Percentiles rank a stretch among this genome's conserved stretches.
phyloP scores from a whole-genome alignment of 2,329 filamentous ascomycete species.

The Lojkania enalia region DNA sequence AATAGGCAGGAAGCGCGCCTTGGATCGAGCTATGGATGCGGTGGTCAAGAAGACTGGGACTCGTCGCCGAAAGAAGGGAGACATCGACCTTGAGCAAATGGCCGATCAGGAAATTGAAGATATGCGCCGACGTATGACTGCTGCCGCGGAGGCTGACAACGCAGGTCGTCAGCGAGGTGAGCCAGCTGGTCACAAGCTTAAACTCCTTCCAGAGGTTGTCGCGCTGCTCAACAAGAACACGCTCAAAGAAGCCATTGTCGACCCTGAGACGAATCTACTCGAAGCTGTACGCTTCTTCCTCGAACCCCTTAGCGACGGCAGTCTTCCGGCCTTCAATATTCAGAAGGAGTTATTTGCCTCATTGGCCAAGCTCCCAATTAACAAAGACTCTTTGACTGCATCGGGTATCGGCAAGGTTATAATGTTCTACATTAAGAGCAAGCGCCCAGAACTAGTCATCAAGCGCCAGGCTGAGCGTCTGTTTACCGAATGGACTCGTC shows the following conservation, averaged over 20 bases:
- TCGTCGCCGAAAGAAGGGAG: slow-evolving; percentile 76
- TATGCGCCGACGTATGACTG: slow-evolving; percentile 87
- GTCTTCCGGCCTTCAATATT: slow-evolving; percentile 93
- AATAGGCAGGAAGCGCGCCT: slow-evolving; percentile 71
- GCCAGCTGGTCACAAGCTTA: slow-evolving; percentile 89
- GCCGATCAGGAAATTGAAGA: slow-evolving; percentile 88
- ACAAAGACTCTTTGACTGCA: slow-evolving; percentile 86
- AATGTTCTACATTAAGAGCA: slow-evolving; percentile 95
- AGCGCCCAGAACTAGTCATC: slow-evolving; percentile 82
- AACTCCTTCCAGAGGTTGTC: slow-evolving; percentile 88
- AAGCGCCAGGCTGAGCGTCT: slow-evolving; percentile 92
- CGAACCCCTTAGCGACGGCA: slow-evolving; percentile 91
- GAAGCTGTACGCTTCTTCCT: slow-evolving; percentile 97
- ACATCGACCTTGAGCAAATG: slow-evolving; percentile 87
- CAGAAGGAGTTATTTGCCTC: slow-evolving; percentile 91
- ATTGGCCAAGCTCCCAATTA: slow-evolving; percentile 78
- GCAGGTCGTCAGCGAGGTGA: slow-evolving; percentile 75
- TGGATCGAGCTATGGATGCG: slow-evolving; percentile 85
- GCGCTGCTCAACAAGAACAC: slow-evolving; percentile 87
- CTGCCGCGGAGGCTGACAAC: slow-evolving; percentile 85
- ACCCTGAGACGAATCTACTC: slow-evolving; percentile 92
- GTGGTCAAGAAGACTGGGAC: slow-evolving; percentile 82
- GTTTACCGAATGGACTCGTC: slow-evolving; percentile 93
- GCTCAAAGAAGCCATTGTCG: slow-evolving; percentile 79
- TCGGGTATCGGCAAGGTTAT: slow-evolving; percentile 96